Conservation (phyloP, 2,329 filamentous ascomycete genomes). For the Curvularia verruculosa region DNA sequence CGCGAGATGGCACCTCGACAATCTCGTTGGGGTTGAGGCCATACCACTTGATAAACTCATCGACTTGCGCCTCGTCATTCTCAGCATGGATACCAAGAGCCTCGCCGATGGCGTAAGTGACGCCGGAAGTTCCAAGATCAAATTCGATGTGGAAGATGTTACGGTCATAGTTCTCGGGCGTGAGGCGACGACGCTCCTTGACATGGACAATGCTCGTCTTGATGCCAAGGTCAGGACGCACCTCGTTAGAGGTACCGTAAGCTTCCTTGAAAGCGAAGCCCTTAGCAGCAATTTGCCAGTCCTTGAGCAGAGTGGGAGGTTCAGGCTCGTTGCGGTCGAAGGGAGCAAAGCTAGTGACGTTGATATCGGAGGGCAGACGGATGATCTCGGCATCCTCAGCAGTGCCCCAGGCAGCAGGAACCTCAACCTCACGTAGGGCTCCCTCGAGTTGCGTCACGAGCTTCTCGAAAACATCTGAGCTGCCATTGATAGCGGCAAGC, state of each 20-base stretch:
- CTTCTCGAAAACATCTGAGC: conserved; percentile 67
- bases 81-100: conserved; percentile 95
- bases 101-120: conserved; percentile 97
- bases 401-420: conserved; percentile 81
- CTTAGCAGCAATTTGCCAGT: conserved; percentile 86
- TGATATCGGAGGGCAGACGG: conserved; percentile 68
- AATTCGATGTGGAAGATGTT: conserved; percentile 99
- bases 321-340: conserved; percentile 80
- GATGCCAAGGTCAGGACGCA: conserved; percentile 84
- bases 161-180: conserved; percentile 85
- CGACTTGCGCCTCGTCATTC: conserved; percentile 80
- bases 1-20: conserved; percentile 88
- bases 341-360: conserved; percentile 78
- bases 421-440: conserved; percentile 73
- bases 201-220: conserved; percentile 89
- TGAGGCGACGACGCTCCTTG: conserved; percentile 94
- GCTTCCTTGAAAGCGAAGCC: conserved; percentile 93
- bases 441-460: conserved; percentile 66
- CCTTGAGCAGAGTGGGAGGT: conserved; percentile 67
- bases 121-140: conserved; percentile 85
- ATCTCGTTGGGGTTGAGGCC: conserved; percentile 81
- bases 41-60: conserved; percentile 88
- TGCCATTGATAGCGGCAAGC: conserved; percentile 65
- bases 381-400: conserved; percentile 61
- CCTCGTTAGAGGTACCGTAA: conserved; percentile 72